Percentiles rank a stretch among this genome's conserved stretches.
These are phyloP conservation scores for Hemileccinum impolitum DNA, from an alignment of 768 basidiomycete genomes.

Conservation along the genomic window DNA sequence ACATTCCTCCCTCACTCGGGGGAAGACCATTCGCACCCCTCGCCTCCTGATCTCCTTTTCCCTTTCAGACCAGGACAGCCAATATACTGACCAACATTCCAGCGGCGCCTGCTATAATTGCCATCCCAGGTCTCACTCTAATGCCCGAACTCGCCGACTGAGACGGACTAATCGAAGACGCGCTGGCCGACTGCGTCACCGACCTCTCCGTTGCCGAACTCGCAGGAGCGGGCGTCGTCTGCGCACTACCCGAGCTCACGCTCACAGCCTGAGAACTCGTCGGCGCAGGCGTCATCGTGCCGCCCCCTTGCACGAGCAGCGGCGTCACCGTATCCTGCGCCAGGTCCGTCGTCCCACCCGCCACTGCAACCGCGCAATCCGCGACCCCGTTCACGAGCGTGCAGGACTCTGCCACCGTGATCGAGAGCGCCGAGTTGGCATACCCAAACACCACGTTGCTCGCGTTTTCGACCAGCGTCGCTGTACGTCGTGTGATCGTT, in stretches of 20 bases:
- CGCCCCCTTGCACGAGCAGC: slow-evolving; percentile 12
- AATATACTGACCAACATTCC: neutral
- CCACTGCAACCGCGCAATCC: neutral
- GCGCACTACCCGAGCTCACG: neutral
- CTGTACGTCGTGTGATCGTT: neutral
- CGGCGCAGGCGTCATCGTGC: neutral
- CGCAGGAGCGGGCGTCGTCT: neutral
- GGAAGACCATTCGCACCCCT: too few species aligned
- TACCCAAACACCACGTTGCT: slow-evolving; percentile 7
- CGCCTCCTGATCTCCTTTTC: too few species aligned
- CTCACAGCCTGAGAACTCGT: too few species aligned
- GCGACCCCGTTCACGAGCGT: slow-evolving; percentile 3
- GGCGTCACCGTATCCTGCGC: slow-evolving; percentile 2
- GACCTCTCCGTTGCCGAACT: slow-evolving; percentile 3
- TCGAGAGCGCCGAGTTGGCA: slow-evolving; percentile 1
- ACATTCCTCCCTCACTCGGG: too few species aligned
- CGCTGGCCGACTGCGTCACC: neutral
- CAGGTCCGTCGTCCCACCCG: neutral
- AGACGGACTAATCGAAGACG: neutral
- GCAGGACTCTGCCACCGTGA: slow-evolving; percentile 13
- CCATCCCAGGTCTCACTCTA: neutral
- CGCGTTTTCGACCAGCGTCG: slow-evolving; percentile 3
- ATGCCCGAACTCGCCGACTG: slow-evolving; percentile 1
- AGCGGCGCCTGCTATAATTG: neutral
- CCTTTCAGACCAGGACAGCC: too few species aligned